Conservation (phyloP, 257 asterid species). For the Lycium ferocissimum region DNA sequence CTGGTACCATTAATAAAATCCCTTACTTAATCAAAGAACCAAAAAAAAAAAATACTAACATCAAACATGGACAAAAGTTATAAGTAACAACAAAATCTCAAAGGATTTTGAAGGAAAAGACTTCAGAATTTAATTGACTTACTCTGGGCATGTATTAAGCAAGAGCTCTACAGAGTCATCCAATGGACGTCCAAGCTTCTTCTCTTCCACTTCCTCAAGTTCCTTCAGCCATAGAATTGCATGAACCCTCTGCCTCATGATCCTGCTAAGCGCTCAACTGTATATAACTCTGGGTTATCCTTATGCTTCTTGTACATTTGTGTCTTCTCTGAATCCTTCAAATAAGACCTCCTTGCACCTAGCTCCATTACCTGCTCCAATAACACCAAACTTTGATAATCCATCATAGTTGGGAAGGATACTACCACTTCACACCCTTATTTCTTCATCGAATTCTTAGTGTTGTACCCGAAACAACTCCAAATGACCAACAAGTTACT, state of each 20-base stretch:
- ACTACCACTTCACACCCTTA: constrained; percentile 3
- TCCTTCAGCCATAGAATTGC: constrained; percentile 90
- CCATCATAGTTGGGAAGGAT: constrained; percentile 10
- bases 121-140: constrained; percentile 41
- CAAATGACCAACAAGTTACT: not conserved
- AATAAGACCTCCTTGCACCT: constrained; percentile 83
- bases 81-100: not conserved
- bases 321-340: constrained; percentile 83
- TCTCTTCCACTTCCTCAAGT: constrained; percentile 84
- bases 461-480: not conserved
- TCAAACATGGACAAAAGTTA: not conserved
- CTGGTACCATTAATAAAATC: not conserved
- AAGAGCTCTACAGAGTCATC: constrained; percentile 78
- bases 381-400: not conserved
- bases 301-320: constrained; percentile 92
- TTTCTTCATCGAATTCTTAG: not conserved
- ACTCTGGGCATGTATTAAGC: constrained; percentile 91
- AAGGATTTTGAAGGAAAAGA: not conserved
- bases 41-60: not conserved
- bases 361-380: constrained; percentile 84
- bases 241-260: constrained; percentile 97
- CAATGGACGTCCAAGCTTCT: constrained; percentile 72
- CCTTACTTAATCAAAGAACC: not conserved
- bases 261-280: constrained; percentile 84
- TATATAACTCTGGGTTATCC: constrained; percentile 82